Evolutionary conservation across 192 early-diverging fungal species (phyloP).

Genomic region (Mortierella alpina): DNA sequence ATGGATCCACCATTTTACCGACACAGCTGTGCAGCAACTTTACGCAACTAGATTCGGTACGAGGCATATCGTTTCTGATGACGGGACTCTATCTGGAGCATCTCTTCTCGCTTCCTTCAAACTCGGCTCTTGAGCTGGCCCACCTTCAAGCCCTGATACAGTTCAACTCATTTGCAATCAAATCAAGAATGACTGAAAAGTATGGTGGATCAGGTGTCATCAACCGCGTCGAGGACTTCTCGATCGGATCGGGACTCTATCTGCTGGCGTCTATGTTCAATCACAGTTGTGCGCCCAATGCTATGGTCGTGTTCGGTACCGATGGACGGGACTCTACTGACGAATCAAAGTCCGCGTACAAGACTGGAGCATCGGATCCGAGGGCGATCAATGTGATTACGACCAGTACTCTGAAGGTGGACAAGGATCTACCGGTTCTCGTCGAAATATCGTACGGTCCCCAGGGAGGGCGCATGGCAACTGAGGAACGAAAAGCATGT

Average conservation of each 20-base stretch:
- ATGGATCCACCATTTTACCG: slow-evolving; percentile 21
- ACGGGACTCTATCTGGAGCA: slow-evolving; percentile 35
- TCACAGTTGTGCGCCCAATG: slow-evolving; percentile 48
- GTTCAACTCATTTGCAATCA: slow-evolving; percentile 50
- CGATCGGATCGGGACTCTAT: slow-evolving; percentile 36
- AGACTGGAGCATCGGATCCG: slow-evolving; percentile 7
- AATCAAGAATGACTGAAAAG: slow-evolving; percentile 1
- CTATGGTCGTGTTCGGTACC: slow-evolving; percentile 39
- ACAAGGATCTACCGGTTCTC: slow-evolving; percentile 12
- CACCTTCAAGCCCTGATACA: slow-evolving; percentile 23
- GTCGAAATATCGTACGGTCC: slow-evolving; percentile 50
- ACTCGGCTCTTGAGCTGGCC: slow-evolving; percentile 24
- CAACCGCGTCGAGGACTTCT: slow-evolving; percentile 8
- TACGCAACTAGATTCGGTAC: not conserved
- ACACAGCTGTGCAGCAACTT: slow-evolving; percentile 32
- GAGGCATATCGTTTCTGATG: slow-evolving; percentile 16
- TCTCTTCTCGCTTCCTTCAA: slow-evolving; percentile 13
- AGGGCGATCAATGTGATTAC: slow-evolving; percentile 37
- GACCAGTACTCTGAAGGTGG: slow-evolving; percentile 12
- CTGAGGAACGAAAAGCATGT: slow-evolving; percentile 16
- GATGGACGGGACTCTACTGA: not conserved
- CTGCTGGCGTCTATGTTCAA: slow-evolving; percentile 46
- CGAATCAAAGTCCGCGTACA: not conserved
- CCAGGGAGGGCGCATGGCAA: slow-evolving; percentile 33
- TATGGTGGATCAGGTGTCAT: not conserved